A percentile compares a stretch with the other conserved stretches of the same genome.
These are phyloP conservation scores for Apodospora peruviana DNA, from an alignment of 495 filamentous ascomycete genomes.

Conservation along the genomic window DNA sequence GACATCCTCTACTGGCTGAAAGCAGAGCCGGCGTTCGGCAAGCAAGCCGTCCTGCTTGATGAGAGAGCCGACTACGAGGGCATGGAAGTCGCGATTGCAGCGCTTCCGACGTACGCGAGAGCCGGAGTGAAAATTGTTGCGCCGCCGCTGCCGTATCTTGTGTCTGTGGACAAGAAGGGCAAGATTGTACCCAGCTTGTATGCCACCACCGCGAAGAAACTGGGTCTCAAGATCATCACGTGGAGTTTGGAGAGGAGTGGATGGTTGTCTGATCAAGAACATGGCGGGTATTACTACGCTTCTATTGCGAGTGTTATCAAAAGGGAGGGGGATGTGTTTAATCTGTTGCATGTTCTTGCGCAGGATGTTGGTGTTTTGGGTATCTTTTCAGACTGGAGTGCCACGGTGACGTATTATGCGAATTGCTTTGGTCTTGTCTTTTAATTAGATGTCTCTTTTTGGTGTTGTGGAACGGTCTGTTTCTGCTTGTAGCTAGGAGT, in stretches of 20 bases:
- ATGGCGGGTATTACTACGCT: conserved; percentile 48
- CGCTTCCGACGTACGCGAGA: conserved; percentile 37
- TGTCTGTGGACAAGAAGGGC: conserved; percentile 26
- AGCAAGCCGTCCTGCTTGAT: conserved; percentile 55
- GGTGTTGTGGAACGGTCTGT: too few species aligned
- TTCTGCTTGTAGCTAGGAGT: too few species aligned
- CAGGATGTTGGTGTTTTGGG: conserved; percentile 49
- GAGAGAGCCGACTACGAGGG: conserved; percentile 44
- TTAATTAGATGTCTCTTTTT: too few species aligned
- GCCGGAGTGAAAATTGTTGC: conserved; percentile 39
- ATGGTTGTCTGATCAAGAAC: conserved; percentile 40
- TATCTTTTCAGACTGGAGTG: conserved; percentile 59
- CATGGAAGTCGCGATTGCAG: conserved; percentile 42
- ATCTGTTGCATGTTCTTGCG: conserved; percentile 51
- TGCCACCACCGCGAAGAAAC: conserved; percentile 41
- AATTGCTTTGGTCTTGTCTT: conserved; percentile 50
- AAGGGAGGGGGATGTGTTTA: conserved; percentile 55
- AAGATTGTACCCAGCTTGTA: conserved; percentile 39
- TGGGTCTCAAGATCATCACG: conserved; percentile 52
- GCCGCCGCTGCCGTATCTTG: conserved; percentile 38
- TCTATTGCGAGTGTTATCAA: conserved; percentile 45
- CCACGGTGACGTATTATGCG: conserved; percentile 57
- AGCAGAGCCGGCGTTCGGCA: conserved; percentile 49
- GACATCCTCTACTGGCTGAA: conserved; percentile 59
- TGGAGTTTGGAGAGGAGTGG: conserved; percentile 60